Conservation (phyloP, 2,329 filamentous ascomycete genomes). For the Talaromyces islandicus region DNA sequence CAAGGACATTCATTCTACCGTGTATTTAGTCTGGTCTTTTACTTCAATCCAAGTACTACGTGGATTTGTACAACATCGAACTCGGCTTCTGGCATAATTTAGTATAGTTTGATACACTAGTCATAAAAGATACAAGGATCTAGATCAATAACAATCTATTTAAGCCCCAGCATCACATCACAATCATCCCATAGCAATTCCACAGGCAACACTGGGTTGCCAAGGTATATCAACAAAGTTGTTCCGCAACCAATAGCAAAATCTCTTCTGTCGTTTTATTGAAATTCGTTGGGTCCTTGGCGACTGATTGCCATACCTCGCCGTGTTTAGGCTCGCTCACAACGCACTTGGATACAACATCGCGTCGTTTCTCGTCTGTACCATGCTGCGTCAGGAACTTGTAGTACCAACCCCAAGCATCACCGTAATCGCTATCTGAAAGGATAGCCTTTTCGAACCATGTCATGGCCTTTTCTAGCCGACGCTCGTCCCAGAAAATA, state of each 20-base stretch:
- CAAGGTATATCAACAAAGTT: slow-evolving; percentile 1
- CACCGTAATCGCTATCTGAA: slow-evolving; percentile 77
- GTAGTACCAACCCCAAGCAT: slow-evolving; percentile 98
- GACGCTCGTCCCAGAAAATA: slow-evolving; percentile 92
- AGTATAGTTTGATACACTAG: background rate
- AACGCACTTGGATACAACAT: slow-evolving; percentile 75
- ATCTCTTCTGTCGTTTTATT: slow-evolving; percentile 71
- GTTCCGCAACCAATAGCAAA: slow-evolving; percentile 66
- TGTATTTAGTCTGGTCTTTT: too few species aligned
- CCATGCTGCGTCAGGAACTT: slow-evolving; percentile 90
- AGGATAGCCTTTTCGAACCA: slow-evolving; percentile 98
- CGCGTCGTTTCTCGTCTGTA: slow-evolving; percentile 83
- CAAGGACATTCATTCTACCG: background rate
- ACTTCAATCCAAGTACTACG: too few species aligned
- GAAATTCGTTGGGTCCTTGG: slow-evolving; percentile 80
- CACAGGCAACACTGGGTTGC: background rate
- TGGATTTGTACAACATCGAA: background rate
- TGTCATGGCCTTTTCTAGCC: slow-evolving; percentile 85
- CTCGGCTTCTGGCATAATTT: slow-evolving; percentile 4
- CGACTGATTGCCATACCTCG: slow-evolving; percentile 80
- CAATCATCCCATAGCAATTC: background rate
- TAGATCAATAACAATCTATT: background rate
- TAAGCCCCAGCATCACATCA: background rate
- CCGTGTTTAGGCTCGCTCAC: slow-evolving; percentile 85
- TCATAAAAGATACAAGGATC: background rate